Base-by-base conservation (phyloP, 1,284 basidiomycete species). In the Ganoderma lingzhi region DNA sequence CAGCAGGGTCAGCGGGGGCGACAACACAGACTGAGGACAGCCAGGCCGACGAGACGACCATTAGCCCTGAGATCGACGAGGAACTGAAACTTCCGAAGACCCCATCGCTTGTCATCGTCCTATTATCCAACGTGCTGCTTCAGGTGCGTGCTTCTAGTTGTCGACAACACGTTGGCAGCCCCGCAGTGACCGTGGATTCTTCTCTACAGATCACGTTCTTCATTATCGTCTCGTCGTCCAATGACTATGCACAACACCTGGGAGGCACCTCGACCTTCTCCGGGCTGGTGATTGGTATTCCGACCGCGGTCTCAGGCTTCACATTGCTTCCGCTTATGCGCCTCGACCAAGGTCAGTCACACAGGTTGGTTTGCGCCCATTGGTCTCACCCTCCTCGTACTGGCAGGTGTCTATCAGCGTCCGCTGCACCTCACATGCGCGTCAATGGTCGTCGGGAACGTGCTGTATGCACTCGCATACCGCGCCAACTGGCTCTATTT, bases 281-380 rank as follows among this genome's bases (percentile, higher is more conserved):
- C 42, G 91, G 91, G 71, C 76, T 93, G 14, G 84, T 88, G 23
- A 90, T 92, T 69, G 91, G 91, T 74, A 90, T 93, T 42, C 88
- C 88, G 1, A 87, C 87, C 6, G 81, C 86, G 0, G 83, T 89
- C 68, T 86, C 88, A n/a, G 88, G 87, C 0, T 70, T 93, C 2
- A 80, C 83, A 0, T 81, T 93, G 10, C 76, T 91, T n/a, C 89
- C 89, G 0, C 79, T 92, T 65, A 85, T 85, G 66, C 85, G 77
- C 74, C 80, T 83, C 32, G 91, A 92, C 75, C 79, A 80, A 84
- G 89, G 91, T 88, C 68, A 56, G 63, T 77, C n/a, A 65, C 0
- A n/a, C 5, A 1, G 42, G n/a, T 14, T 37, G 32, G 19, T 14
- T 10, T 15, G 23, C 10, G 19, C 17, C 4, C 15, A 37, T 35